Evolutionary conservation across 139 green algal genomes (phyloP).

Genomic region (Chlorella sp.): DNA sequence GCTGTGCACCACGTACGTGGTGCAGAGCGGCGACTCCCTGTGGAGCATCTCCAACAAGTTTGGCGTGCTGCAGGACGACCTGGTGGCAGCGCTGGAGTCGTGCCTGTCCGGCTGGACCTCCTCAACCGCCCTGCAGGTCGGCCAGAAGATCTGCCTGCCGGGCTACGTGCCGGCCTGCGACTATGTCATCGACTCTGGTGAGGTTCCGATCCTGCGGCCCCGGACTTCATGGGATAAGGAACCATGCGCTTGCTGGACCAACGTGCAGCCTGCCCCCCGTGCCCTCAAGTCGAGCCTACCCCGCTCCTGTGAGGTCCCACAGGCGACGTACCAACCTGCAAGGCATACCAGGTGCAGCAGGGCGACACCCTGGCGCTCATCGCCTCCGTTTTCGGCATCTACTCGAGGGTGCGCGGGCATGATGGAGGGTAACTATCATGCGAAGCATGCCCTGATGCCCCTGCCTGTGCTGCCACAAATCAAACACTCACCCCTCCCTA

Average conservation of each 20-base stretch:
- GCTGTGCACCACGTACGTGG: slow-evolving; percentile 34
- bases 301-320: too few species aligned
- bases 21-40: slow-evolving; percentile 32
- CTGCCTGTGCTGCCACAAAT: too few species aligned
- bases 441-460: too few species aligned
- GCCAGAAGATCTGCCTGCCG: slow-evolving; percentile 37
- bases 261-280: too few species aligned
- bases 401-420: not conserved
- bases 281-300: too few species aligned
- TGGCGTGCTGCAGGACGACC: slow-evolving; percentile 17
- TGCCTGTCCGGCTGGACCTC: slow-evolving; percentile 24
- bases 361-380: slow-evolving; percentile 41
- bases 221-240: too few species aligned
- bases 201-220: too few species aligned
- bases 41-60: slow-evolving; percentile 26
- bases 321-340: slow-evolving; percentile 16
- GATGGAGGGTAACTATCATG: too few species aligned
- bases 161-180: slow-evolving; percentile 29
- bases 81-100: slow-evolving; percentile 24
- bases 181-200: slow-evolving; percentile 6
- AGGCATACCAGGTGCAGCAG: slow-evolving; percentile 31
- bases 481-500: too few species aligned
- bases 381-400: slow-evolving; percentile 33
- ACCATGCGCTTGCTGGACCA: too few species aligned
- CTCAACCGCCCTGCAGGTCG: slow-evolving; percentile 17